Conservation (phyloP, 768 basidiomycete genomes). For the Rhodotorula taiwanensis region DNA sequence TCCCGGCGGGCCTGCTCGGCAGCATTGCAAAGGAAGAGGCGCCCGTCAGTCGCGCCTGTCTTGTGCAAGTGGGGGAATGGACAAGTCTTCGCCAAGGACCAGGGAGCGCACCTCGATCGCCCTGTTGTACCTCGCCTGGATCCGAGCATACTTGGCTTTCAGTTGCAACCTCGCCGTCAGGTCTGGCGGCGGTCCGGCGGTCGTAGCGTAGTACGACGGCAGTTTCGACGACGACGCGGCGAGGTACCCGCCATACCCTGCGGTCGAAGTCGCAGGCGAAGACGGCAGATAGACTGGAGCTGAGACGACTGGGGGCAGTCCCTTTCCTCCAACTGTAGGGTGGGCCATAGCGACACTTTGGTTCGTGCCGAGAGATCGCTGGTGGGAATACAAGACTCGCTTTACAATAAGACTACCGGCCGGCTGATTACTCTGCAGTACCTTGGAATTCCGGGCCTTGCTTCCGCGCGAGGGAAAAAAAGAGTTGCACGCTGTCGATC, state of each 20-base stretch:
- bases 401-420: too few species aligned
- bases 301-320: slow-evolving; percentile 8
- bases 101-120: slow-evolving; percentile 6
- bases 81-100: neutral
- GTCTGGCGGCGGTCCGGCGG: slow-evolving; percentile 14
- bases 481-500: too few species aligned
- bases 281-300: neutral
- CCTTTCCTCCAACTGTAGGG: slow-evolving; percentile 20
- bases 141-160: slow-evolving; percentile 20
- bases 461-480: neutral
- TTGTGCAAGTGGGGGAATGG: neutral
- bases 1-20: slow-evolving; percentile 9
- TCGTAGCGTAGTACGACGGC: neutral
- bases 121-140: slow-evolving; percentile 8
- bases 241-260: too few species aligned
- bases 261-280: neutral
- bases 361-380: neutral
- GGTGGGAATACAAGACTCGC: too few species aligned
- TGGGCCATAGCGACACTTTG: neutral
- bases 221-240: too few species aligned
- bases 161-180: slow-evolving; percentile 18
- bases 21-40: neutral
- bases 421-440: too few species aligned
- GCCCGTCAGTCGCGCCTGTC: fast-evolving
- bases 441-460: neutral